A percentile compares a stretch with the other conserved stretches of the same genome.
These are phyloP conservation scores for Saprolegnia parasitica DNA, from an alignment of 352 stramenopile genomes.

Conservation along the genomic window DNA sequence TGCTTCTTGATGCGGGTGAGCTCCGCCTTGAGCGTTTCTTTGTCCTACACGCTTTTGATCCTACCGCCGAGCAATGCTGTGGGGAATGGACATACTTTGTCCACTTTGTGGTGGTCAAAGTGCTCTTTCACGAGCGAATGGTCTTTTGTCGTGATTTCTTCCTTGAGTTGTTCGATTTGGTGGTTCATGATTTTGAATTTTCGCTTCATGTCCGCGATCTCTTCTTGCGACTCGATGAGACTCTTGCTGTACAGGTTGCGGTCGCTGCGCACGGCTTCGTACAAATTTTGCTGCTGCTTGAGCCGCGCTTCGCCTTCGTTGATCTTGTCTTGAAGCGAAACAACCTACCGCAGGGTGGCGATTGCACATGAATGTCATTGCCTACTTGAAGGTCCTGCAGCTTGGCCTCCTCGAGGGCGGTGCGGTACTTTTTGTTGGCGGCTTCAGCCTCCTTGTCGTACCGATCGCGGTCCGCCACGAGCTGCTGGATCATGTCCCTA, in stretches of 20 bases:
- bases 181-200: constrained; percentile 92
- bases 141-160: constrained; percentile 91
- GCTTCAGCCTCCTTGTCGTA: constrained; percentile 83
- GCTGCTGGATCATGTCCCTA: constrained; percentile 64
- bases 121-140: constrained; percentile 90
- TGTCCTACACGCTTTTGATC: constrained; percentile 38
- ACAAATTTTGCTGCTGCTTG: constrained; percentile 93
- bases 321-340: constrained; percentile 73
- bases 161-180: constrained; percentile 89
- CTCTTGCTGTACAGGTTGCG: constrained; percentile 92
- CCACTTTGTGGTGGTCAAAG: constrained; percentile 91
- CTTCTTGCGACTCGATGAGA: constrained; percentile 88
- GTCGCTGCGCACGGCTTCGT: constrained; percentile 89
- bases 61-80: neutral
- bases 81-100: constrained; percentile 47
- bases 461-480: constrained; percentile 81
- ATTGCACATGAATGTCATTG: neutral
- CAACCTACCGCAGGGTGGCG: constrained; percentile 32
- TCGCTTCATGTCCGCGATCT: constrained; percentile 86
- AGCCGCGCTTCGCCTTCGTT: constrained; percentile 66
- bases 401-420: constrained; percentile 71
- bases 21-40: constrained; percentile 87
- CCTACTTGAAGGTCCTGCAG: constrained; percentile 52
- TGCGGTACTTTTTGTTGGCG: constrained; percentile 79
- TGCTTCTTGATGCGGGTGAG: constrained; percentile 89